Base-by-base conservation (phyloP, 192 early-diverging fungal genomes). In the Phycomyces blakesleeanus region DNA sequence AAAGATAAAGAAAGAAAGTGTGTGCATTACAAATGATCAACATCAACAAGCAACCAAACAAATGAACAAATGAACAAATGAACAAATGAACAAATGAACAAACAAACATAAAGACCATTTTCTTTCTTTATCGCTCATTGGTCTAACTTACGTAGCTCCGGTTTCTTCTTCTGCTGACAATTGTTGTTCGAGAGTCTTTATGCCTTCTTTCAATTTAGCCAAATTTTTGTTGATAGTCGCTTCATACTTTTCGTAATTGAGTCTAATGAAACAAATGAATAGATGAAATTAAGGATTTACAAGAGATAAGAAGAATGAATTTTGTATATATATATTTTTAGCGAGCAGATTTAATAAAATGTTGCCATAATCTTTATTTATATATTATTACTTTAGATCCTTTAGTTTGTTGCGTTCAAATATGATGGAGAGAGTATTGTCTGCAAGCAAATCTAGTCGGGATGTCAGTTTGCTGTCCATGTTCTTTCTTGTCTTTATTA, bases 331-430 rank as follows among this genome's bases (percentile, higher is more conserved):
- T n/a, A n/a, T n/a, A n/a, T n/a, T n/a, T n/a, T n/a, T n/a, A n/a
- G n/a, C n/a, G n/a, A 53, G 22, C 11, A 53, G 12, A 4, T 29
- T 37, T 51, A 67, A 25, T 20, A 5, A 42, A 20, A 24, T 11
- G 18, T 40, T n/a, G 15, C 24, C 3, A 37, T 49, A 51, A 9
- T 37, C 3, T 57, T 44, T 50, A 2, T 39, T n/a, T 55, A 18
- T n/a, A 12, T 42, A 38, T 24, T 56, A 16, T 40, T 71, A 64
- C 57, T 60, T 61, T 22, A 69, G 20, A 15, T 74, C 64, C 37
- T 67, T 73, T 49, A 81, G 79, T 29, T 79, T 61, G 61, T 83
- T 86, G 22, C 80, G 62, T 64, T 90, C 88, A 49, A 81, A 75
- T 22, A 85, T 74, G 37, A 65, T 65, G 21, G 76, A 65, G 16